Evolutionary conservation across 441 rosid species (phyloP).

Genomic region (Syzygium malaccense): DNA sequence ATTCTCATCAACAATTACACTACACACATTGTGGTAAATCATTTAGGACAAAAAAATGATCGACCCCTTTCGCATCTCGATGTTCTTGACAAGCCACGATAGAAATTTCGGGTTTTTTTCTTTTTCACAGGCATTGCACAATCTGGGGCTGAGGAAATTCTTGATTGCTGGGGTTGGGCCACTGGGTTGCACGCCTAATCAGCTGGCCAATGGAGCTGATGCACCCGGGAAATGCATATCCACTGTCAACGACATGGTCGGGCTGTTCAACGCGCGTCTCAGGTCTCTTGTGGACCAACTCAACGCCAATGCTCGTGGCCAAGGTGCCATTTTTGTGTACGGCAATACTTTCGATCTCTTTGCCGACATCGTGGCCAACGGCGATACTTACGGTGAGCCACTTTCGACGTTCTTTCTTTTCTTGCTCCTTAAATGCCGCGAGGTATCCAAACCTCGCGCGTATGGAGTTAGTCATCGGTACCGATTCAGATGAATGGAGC

Average conservation of each 20-base stretch:
- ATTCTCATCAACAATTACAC: conserved; percentile 11
- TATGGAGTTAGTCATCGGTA: not conserved
- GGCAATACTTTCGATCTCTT: conserved; percentile 38
- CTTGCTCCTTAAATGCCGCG: not conserved
- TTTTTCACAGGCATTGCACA: conserved; percentile 6
- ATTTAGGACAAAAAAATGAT: not conserved
- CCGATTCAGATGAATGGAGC: not conserved
- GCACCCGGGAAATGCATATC: conserved; percentile 30
- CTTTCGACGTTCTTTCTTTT: not conserved
- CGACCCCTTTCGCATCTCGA: not conserved
- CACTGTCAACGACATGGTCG: conserved; percentile 30
- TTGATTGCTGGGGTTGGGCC: conserved; percentile 21
- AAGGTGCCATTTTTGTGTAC: conserved; percentile 27
- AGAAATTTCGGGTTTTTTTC: not conserved
- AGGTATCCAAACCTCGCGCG: not conserved
- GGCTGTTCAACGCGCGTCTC: conserved; percentile 31
- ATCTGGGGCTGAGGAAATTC: conserved; percentile 21
- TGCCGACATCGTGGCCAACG: conserved; percentile 25
- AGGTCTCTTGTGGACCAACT: conserved; percentile 35
- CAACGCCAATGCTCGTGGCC: not conserved
- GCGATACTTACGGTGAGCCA: conserved; percentile 31
- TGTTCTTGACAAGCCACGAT: not conserved
- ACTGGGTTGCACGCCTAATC: conserved; percentile 31
- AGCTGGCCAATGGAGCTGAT: conserved; percentile 24
- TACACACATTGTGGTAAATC: conserved; percentile 8